Base-by-base conservation (phyloP, 352 stramenopile genomes). In the Globisporangium iwayamae region DNA sequence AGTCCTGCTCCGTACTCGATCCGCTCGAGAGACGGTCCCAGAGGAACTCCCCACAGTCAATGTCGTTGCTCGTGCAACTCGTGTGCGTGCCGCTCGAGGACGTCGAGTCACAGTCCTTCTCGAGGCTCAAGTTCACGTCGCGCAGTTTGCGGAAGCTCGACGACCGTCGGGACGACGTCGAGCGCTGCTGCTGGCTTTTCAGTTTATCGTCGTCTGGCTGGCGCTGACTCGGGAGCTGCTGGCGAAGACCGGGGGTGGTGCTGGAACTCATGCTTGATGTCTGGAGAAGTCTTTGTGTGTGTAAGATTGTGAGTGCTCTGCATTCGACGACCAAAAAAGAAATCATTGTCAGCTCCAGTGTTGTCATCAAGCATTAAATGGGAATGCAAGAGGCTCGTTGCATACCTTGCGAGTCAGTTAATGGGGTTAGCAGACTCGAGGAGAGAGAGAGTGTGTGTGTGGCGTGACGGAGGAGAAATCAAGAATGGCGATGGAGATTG, bases 21-120 rank as follows among this genome's bases (percentile, higher is more conserved):
- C 67, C 64, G 5, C 58, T 78, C 38, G 71, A 81, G 45, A 79
- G 65, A 32, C 79, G 75, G 46, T 85, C 78, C 75, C 75, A 87
- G 52, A 70, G 20, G 10, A 65, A 38, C 48, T 65, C 59, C 9
- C 41, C 67, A 30, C 41, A 51, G 45, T 72, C 67, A 4, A 46
- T 57, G 32, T 81, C 74, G 56, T 73, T 66, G 34, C 75, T 87
- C 13, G 72, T 73, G 67, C 71, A 84, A 48, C 78, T 84, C 13
- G 73, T 84, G 28, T 66, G 72, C 4, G 73, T 67, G 38, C 63
- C 72, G 0, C 66, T 79, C 6, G 65, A 76, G 9, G 51, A 57
- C 28, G 43, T 48, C 14, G 75, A 60, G 58, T 76, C 74, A 16
- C 55, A 64, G 36, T 63, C 54, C 22, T 41, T 73, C 41, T 76